These are phyloP conservation scores for Phytophthora parvispora DNA, from an alignment of 352 stramenopile genomes.

Conservation along the genomic window DNA sequence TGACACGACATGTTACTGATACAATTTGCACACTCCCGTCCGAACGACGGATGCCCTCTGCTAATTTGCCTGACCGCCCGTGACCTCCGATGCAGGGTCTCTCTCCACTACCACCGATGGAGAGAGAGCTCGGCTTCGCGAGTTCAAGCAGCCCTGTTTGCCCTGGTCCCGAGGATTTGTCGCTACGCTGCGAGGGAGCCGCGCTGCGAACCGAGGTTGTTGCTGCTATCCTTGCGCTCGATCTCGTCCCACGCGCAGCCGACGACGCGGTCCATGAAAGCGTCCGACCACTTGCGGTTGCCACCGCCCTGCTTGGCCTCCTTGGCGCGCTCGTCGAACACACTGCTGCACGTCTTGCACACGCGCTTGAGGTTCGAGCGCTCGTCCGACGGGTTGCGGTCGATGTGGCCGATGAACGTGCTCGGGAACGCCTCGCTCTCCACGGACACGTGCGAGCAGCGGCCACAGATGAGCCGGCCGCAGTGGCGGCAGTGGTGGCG, in stretches of 20 bases:
- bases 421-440: constrained; percentile 78
- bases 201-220: constrained; percentile 33
- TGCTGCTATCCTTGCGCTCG: constrained; percentile 42
- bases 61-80: constrained; percentile 4
- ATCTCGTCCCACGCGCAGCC: constrained; percentile 75
- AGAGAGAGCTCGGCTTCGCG: constrained; percentile 12
- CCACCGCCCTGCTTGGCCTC: constrained; percentile 31
- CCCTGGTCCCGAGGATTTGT: constrained; percentile 7
- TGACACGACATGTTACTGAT: constrained; percentile 33
- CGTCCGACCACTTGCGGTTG: constrained; percentile 59
- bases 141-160: constrained; percentile 20
- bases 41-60: constrained; percentile 20
- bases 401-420: constrained; percentile 60
- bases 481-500: constrained; percentile 91
- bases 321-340: constrained; percentile 80
- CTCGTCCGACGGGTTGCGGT: constrained; percentile 50
- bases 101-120: constrained; percentile 32
- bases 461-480: constrained; percentile 79
- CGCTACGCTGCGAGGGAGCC: constrained; percentile 45
- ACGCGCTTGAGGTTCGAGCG: constrained; percentile 69
- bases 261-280: constrained; percentile 73
- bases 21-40: constrained; percentile 27
- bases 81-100: neutral
- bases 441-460: constrained; percentile 81
- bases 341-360: constrained; percentile 78